Evolutionary conservation across 495 filamentous ascomycete species (phyloP), one percentile per base, ranked within the genome.

Genomic region (Xylaria palmicola): DNA sequence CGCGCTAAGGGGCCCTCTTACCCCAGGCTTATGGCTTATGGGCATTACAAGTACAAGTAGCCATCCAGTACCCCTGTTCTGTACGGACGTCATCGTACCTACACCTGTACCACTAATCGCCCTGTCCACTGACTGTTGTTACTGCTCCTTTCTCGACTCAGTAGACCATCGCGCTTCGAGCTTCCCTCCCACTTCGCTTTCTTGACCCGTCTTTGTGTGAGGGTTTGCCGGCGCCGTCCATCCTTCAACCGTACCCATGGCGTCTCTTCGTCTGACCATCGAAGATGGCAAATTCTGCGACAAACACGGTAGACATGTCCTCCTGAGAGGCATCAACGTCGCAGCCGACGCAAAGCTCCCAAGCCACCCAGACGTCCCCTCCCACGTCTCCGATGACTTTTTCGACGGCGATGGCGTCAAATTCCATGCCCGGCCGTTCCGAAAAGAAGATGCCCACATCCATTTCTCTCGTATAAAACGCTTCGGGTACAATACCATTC

Each of bases 401-500:
- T 97, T 93, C 68, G 90, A 98, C 39, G 94, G 86, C 58, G 95
- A 98, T 73, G 84, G 86, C 68, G 89, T 97, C 53, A 96, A 90
- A 30, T 98, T 98, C 68, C 86, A 93, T 58, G 86, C 84, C 32
- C 85, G 91, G 17, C 94, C 94, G 0, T 98, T 98, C 70, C 75
- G 86, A 3, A 79, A 89, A 41, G 85, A 90, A 52, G 92, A 97
- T 36, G 91, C 94, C 1, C 87, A 92, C 65, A 79, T 85, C 1
- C 94, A 98, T 68, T 96, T 98, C 72, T 84, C 89, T n/a, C 79
- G 92, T 32, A 74, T 98, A 53, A 87, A 88, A 62, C 88, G 87
- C 62, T 96, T 84, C 79, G 94, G 94, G 6, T 98, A 97, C 74
- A 98, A 97, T 74, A 90, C 90, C 1, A 93, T 98, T 52, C 83